Conservation (phyloP, 768 basidiomycete species). For the Leccinum arenicola region DNA sequence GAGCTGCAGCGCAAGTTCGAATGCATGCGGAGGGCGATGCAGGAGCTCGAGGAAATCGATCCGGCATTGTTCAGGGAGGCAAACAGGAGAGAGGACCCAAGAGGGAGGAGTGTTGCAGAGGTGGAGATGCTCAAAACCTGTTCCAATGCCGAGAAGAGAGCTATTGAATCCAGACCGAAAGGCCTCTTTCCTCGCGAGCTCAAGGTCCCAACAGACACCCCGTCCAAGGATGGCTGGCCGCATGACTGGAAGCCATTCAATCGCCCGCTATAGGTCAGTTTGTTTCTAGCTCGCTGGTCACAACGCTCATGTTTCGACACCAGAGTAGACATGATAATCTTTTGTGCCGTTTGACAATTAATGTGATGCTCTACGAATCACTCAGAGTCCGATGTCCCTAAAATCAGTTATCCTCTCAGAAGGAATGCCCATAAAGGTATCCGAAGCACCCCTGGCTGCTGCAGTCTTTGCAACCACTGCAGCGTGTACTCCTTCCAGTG, state of each 20-base stretch:
- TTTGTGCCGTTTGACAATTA: neutral
- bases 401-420: conserved; percentile 32
- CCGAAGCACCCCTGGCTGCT: conserved; percentile 33
- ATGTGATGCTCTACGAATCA: conserved; percentile 5
- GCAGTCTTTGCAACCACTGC: conserved; percentile 69
- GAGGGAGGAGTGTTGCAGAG: conserved; percentile 56
- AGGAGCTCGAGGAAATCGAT: conserved; percentile 56
- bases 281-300: neutral
- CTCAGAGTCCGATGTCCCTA: conserved; percentile 27
- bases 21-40: conserved; percentile 83
- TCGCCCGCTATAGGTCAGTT: conserved; percentile 39
- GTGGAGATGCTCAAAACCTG: conserved; percentile 56
- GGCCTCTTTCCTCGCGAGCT: conserved; percentile 88
- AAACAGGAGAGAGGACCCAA: conserved; percentile 73
- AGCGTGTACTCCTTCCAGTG: conserved; percentile 75
- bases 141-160: conserved; percentile 64
- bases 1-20: conserved; percentile 76
- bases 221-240: conserved; percentile 78
- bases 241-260: conserved; percentile 78
- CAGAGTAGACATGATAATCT: neutral
- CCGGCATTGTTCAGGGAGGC: conserved; percentile 65
- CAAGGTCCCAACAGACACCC: conserved; percentile 82
- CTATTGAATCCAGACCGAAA: conserved; percentile 71
- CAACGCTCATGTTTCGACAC: neutral
- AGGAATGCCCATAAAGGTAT: conserved; percentile 35